Evolutionary conservation across 192 early-diverging fungal species (phyloP).

Genomic region (Neocallimastix lanati): DNA sequence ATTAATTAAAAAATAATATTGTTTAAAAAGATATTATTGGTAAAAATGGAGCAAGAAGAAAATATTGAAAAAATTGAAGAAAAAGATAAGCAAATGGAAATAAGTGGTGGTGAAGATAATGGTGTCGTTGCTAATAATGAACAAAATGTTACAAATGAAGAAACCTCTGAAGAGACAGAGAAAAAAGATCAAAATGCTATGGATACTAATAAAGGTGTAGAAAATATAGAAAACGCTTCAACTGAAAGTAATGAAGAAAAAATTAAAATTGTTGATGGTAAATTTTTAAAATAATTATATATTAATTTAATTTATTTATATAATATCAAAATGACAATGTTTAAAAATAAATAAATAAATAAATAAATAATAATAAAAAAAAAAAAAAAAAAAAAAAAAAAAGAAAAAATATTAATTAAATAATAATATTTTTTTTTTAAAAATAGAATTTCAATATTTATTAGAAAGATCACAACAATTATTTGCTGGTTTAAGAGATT

Average conservation of each 20-base stretch:
- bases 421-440: too few relatives aligned
- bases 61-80: not conserved
- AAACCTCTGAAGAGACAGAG: not conserved
- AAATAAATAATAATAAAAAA: too few relatives aligned
- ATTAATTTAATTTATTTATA: too few relatives aligned
- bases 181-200: not conserved
- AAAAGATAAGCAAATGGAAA: not conserved
- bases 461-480: conserved; percentile 93
- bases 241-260: too few relatives aligned
- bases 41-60: not conserved
- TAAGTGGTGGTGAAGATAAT: not conserved
- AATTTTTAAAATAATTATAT: not conserved
- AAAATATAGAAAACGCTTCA: too few relatives aligned
- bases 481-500: conserved; percentile 81
- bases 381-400: too few relatives aligned
- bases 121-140: not conserved
- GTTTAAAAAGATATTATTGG: too few relatives aligned
- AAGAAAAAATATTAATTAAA: too few relatives aligned
- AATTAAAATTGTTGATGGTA: not conserved
- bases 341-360: too few relatives aligned
- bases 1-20: too few relatives aligned
- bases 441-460: conserved; percentile 79
- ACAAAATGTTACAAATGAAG: not conserved
- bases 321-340: too few relatives aligned
- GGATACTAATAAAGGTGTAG: not conserved